phyloP scores from a whole-genome alignment of 805 yeast genomes.

The Phaffomyces opuntiae region DNA sequence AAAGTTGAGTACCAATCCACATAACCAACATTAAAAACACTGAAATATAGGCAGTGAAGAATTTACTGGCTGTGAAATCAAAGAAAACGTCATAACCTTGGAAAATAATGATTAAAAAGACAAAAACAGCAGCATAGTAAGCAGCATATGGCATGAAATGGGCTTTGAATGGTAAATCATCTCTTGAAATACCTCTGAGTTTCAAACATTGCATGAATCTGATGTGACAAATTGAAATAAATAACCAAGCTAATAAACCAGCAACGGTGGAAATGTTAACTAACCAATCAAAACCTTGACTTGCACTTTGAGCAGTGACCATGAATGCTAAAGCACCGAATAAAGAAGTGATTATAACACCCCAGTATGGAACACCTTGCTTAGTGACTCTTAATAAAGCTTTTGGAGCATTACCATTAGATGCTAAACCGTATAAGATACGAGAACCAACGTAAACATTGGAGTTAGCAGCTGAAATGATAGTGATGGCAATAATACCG shows the following conservation, averaged over 20 bases:
- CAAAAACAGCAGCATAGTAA: constrained; percentile 51
- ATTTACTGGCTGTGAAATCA: constrained; percentile 27
- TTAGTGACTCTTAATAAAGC: constrained; percentile 42
- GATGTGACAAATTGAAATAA: constrained; percentile 61
- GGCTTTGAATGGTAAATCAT: constrained; percentile 70
- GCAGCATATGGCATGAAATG: constrained; percentile 59
- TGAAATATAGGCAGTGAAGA: constrained; percentile 74
- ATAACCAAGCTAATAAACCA: constrained; percentile 68
- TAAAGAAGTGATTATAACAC: constrained; percentile 49
- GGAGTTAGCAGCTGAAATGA: constrained; percentile 73
- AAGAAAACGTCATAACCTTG: constrained; percentile 56
- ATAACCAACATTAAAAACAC: constrained; percentile 48
- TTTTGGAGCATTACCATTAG: constrained; percentile 51
- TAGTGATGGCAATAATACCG: constrained; percentile 58
- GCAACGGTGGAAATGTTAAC: constrained; percentile 69
- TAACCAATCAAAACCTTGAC: constrained; percentile 62
- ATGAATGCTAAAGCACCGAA: constrained; percentile 63
- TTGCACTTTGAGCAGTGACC: constrained; percentile 43
- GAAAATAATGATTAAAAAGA: constrained; percentile 51
- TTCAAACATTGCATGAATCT: constrained; percentile 64
- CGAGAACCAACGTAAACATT: constrained; percentile 70
- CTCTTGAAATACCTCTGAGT: constrained; percentile 57
- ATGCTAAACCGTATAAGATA: constrained; percentile 56
- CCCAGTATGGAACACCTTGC: constrained; percentile 54
- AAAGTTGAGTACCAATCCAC: constrained; percentile 51